Evolutionary conservation across 805 yeast genomes (phyloP), one percentile per base, ranked within the genome.

Genomic region (Metschnikowia peoriensis): DNA sequence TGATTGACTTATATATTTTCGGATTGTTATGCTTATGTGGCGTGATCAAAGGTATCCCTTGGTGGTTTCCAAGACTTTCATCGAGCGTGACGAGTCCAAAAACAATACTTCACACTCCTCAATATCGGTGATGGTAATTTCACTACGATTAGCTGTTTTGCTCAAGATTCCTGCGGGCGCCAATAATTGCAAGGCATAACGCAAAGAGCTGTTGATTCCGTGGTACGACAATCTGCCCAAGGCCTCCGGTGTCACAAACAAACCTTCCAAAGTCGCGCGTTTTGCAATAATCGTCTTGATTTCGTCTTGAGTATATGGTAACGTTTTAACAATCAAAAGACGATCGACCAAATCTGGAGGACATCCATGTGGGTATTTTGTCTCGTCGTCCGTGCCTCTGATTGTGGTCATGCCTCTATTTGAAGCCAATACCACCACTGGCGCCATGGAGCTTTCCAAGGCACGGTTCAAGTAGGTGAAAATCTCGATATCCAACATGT

Each of bases 401-500:
- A 96, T 88, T 2, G 90, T 83, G 7, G 97, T 88, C 75, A 89
- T 76, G 53, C 99, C 99, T 69, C 97, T 83, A 73, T 94, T 94
- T 7, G 98, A 90, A 37, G 99, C 99, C 68, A 94, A 80, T 1
- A 94, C 91, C 37, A 94, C 99, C 51, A 94, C 83, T 43, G 99
- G 99, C 2, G 97, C 93, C 66, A 94, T 88, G 28, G 87, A 75
- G 47, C 92, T 85, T 72, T 94, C 99, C 58, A 94, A 78, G 9
- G 98, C 98, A 59, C 96, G 82, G 77, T 94, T 94, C 64, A 94
- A 77, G 69, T 89, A 94, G 11, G 99, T 89, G 76, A 94, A 94
- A 68, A 96, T 89, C 77, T 94, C 99, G 57, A 94, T 86, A 68
- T 94, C 99, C 63, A 94, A 79, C 99, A 94, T 94, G 75, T 94